phyloP scores from a whole-genome alignment of 179 eudicot species.

The Beta macrorhiza region DNA sequence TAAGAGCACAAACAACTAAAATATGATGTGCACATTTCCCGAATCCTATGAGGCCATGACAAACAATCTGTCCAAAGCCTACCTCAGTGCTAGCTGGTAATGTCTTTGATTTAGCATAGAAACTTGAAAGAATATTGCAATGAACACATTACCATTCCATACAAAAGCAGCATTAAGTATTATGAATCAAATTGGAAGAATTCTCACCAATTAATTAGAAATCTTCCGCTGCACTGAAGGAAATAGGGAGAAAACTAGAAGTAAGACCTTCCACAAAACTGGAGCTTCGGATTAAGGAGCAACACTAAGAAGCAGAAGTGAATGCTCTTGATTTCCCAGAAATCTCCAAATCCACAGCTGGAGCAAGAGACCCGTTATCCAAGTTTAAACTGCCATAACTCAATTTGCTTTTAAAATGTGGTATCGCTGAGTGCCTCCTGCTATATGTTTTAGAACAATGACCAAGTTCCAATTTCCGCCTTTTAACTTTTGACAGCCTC shows the following conservation, averaged over 20 bases:
- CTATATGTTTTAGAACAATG: slow-evolving; percentile 30
- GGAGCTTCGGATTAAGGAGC: slow-evolving; percentile 22
- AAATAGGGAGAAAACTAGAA: slow-evolving; percentile 5
- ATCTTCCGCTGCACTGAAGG: slow-evolving; percentile 20
- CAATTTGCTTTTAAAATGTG: slow-evolving; percentile 27
- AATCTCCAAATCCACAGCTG: slow-evolving; percentile 27
- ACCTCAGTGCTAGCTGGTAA: not conserved
- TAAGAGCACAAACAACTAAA: not conserved
- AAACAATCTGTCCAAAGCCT: not conserved
- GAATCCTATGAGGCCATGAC: not conserved
- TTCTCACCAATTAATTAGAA: slow-evolving; percentile 19
- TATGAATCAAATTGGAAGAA: slow-evolving; percentile 5
- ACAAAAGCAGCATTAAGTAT: slow-evolving; percentile 18
- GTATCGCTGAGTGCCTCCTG: slow-evolving; percentile 31
- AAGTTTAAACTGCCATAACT: slow-evolving; percentile 25
- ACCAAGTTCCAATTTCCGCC: slow-evolving; percentile 21
- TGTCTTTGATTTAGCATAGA: not conserved
- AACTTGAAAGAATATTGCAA: not conserved
- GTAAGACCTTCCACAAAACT: slow-evolving; percentile 13
- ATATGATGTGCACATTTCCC: not conserved
- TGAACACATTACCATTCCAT: not conserved
- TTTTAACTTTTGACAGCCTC: slow-evolving; percentile 34
- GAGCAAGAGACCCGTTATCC: slow-evolving; percentile 27
- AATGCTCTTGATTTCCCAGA: slow-evolving; percentile 30
- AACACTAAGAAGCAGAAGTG: slow-evolving; percentile 37